Percentiles rank a stretch among this genome's conserved stretches.
phyloP scores from a whole-genome alignment of 2,329 filamentous ascomycete species.

The Aureobasidium sp. region DNA sequence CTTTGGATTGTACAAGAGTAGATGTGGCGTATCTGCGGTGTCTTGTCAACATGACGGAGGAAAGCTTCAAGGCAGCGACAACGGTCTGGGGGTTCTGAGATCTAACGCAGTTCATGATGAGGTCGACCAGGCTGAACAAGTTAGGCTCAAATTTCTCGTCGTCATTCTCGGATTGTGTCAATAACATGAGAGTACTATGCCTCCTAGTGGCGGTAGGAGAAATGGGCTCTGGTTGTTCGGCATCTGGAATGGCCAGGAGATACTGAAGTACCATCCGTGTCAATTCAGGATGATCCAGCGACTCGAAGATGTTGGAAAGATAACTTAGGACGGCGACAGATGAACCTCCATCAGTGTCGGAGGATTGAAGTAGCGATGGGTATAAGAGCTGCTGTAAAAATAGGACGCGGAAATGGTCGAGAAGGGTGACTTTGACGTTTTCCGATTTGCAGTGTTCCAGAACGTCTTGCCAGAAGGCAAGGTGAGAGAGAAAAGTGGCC shows the following conservation, averaged over 20 bases:
- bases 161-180: constrained; percentile 69
- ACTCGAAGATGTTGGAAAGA: constrained; percentile 80
- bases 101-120: constrained; percentile 76
- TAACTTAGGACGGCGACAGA: constrained; percentile 95
- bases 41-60: constrained; percentile 76
- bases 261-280: constrained; percentile 92
- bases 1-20: constrained; percentile 55
- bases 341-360: constrained; percentile 92
- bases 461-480: constrained; percentile 97
- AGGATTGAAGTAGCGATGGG: constrained; percentile 90
- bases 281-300: constrained; percentile 86
- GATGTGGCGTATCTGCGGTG: constrained; percentile 82
- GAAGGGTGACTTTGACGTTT: constrained; percentile 84
- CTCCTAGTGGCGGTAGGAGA: constrained; percentile 65
- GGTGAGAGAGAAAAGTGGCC: constrained; percentile 86
- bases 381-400: constrained; percentile 95
- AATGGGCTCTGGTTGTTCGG: constrained; percentile 31
- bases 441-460: constrained; percentile 88
- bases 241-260: constrained; percentile 72
- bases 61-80: constrained; percentile 76
- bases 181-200: constrained; percentile 80
- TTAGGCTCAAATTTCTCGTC: constrained; percentile 72
- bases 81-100: constrained; percentile 86
- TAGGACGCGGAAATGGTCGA: constrained; percentile 95
- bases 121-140: constrained; percentile 87